Evolutionary conservation across 331 rosid species (phyloP).

Genomic region (Dryas integrifolia): DNA sequence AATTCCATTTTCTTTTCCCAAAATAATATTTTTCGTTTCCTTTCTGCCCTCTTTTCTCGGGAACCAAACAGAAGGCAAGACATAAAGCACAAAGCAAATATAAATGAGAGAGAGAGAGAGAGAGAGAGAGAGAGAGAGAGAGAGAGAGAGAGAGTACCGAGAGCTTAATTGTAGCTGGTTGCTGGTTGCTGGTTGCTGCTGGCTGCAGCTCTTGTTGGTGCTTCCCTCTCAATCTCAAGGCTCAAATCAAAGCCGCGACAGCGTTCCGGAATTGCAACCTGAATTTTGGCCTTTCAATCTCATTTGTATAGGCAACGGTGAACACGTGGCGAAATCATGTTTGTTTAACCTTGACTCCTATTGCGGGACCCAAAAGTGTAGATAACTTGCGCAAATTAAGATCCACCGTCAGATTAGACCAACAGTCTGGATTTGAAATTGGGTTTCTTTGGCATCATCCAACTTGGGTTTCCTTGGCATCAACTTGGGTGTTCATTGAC

Average conservation of each 20-base stretch:
- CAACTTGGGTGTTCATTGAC: too few relatives aligned
- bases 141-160: conserved; percentile 18
- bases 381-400: too few relatives aligned
- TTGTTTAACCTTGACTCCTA: too few relatives aligned
- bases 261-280: conserved; percentile 5
- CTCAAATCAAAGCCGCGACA: background rate
- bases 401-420: too few relatives aligned
- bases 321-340: too few relatives aligned
- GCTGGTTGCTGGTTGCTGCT: background rate
- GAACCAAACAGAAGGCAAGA: conserved; percentile 7
- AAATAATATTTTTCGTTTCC: background rate
- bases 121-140: background rate
- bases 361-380: too few relatives aligned
- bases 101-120: background rate
- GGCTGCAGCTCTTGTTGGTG: too few relatives aligned
- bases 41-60: background rate
- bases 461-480: too few relatives aligned
- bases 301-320: too few relatives aligned
- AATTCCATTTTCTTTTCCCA: background rate
- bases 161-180: background rate
- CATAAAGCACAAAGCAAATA: background rate
- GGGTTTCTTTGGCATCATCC: too few relatives aligned
- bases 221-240: too few relatives aligned
- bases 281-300: background rate
- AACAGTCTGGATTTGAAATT: too few relatives aligned